Conservation (phyloP, 805 yeast species). For the Sugiyamaella lignohabitans region DNA sequence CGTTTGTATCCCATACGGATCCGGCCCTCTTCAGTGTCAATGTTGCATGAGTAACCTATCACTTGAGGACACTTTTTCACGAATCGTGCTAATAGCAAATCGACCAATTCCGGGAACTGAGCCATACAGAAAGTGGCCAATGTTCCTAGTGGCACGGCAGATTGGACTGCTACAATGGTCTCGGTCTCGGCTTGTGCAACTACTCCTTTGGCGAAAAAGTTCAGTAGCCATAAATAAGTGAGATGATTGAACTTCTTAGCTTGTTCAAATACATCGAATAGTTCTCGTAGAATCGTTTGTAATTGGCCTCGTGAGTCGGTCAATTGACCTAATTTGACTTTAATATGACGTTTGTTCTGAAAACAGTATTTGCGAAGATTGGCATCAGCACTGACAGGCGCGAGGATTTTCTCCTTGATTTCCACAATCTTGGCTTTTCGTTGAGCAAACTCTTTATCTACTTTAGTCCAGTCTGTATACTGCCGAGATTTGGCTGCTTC, state of each 20-base stretch:
- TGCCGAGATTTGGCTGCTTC: conserved; percentile 16
- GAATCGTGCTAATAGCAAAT: conserved; percentile 65
- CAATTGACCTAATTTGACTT: conserved; percentile 87
- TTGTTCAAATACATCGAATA: conserved; percentile 44
- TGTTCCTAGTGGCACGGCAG: conserved; percentile 74
- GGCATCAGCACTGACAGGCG: conserved; percentile 47
- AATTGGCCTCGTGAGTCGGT: conserved; percentile 66
- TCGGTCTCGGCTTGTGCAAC: conserved; percentile 92
- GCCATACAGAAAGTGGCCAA: conserved; percentile 51
- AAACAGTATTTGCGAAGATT: conserved; percentile 48
- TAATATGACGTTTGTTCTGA: conserved; percentile 65
- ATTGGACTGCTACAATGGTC: conserved; percentile 67
- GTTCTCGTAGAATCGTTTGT: conserved; percentile 36
- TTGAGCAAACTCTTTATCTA: conserved; percentile 25
- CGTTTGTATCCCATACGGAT: conserved; percentile 83
- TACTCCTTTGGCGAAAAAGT: conserved; percentile 76
- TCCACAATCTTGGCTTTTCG: conserved; percentile 33
- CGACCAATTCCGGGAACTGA: conserved; percentile 45
- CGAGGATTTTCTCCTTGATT: conserved; percentile 56
- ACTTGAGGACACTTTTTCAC: conserved; percentile 87
- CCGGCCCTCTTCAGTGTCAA: conserved; percentile 79
- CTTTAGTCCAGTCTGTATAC: conserved; percentile 25
- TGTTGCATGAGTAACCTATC: conserved; percentile 70
- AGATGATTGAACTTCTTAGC: conserved; percentile 41
- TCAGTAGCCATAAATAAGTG: conserved; percentile 67